Conservation (phyloP, 441 rosid genomes). For the Mallotus japonicus region DNA sequence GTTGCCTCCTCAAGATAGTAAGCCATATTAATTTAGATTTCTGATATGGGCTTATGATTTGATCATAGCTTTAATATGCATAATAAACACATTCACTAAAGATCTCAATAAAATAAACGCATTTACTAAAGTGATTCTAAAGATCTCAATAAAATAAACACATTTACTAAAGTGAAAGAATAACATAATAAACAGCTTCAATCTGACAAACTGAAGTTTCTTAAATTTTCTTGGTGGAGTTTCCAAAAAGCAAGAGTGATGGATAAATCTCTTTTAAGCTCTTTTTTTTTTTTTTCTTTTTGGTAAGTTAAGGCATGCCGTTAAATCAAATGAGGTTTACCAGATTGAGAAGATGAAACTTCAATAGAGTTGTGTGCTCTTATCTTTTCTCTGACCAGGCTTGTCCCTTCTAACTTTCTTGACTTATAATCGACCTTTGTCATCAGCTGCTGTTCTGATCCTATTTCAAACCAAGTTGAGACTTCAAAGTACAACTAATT, state of each 20-base stretch:
- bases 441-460: not conserved
- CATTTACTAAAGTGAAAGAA: not conserved
- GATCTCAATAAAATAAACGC: not conserved
- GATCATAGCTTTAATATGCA: not conserved
- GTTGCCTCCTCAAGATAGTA: slow-evolving; percentile 91
- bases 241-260: not conserved
- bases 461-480: not conserved
- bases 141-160: not conserved
- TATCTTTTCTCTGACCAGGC: not conserved
- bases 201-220: not conserved
- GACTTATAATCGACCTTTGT: not conserved
- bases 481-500: not conserved
- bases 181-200: not conserved
- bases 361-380: not conserved
- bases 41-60: not conserved
- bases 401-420: not conserved
- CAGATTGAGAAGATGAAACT: not conserved
- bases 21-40: slow-evolving; percentile 30
- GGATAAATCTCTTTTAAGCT: not conserved
- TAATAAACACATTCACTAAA: not conserved
- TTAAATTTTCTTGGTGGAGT: not conserved
- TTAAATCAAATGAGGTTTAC: not conserved
- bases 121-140: not conserved
- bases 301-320: not conserved
- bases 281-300: not conserved